phyloP scores from a whole-genome alignment of 306 rosid species.

The Adenanthera pavonina region DNA sequence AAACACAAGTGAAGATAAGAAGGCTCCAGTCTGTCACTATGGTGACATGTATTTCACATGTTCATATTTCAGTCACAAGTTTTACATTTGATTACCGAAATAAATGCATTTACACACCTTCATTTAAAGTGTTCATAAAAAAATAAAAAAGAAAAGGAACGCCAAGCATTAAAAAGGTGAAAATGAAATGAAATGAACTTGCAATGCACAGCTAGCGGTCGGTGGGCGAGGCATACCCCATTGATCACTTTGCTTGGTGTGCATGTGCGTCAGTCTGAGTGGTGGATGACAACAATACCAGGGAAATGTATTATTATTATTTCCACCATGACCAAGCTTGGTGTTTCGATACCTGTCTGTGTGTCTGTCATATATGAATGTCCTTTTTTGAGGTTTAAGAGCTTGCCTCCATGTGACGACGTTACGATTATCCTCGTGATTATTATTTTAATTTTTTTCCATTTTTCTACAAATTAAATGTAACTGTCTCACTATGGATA shows the following conservation, averaged over 20 bases:
- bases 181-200: background rate
- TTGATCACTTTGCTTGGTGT: background rate
- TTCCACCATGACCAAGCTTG: slow-evolving; percentile 19
- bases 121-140: no score
- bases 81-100: background rate
- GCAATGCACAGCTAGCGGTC: background rate
- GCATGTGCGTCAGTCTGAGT: slow-evolving; percentile 37
- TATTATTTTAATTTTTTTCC: no score
- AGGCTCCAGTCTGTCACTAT: background rate
- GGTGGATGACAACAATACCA: slow-evolving; percentile 12
- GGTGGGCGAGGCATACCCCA: background rate
- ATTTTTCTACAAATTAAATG: background rate
- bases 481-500: background rate
- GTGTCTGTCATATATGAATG: background rate
- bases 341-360: slow-evolving; percentile 30
- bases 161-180: background rate
- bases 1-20: background rate
- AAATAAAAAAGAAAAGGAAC: background rate
- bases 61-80: background rate
- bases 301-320: slow-evolving; percentile 5
- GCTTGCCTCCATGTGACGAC: slow-evolving; percentile 48
- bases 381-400: background rate
- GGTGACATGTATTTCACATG: background rate
- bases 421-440: slow-evolving; percentile 2
- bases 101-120: no score